phyloP scores from a whole-genome alignment of 768 basidiomycete genomes.

The Mycena belliarum region DNA sequence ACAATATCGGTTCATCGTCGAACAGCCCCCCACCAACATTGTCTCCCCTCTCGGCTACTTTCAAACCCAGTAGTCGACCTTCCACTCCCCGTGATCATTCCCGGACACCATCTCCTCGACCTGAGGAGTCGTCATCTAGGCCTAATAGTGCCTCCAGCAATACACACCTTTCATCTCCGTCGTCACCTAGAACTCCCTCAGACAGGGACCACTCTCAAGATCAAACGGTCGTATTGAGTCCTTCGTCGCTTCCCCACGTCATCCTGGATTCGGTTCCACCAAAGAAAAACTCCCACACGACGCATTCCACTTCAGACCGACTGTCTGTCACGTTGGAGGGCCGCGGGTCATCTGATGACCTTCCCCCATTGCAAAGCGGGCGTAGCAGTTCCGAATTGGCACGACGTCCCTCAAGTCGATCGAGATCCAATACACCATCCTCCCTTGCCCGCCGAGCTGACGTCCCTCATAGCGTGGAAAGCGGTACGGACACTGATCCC shows the following conservation, averaged over 20 bases:
- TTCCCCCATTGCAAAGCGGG: constrained; percentile 19
- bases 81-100: constrained; percentile 32
- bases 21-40: constrained; percentile 24
- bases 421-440: constrained; percentile 57
- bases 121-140: constrained; percentile 31
- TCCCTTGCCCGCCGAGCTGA: constrained; percentile 53
- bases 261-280: constrained; percentile 29
- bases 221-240: constrained; percentile 42
- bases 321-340: constrained; percentile 18
- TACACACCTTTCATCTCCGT: constrained; percentile 30
- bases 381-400: constrained; percentile 26
- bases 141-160: constrained; percentile 25
- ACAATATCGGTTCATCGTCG: constrained; percentile 25
- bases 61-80: constrained; percentile 28
- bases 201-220: constrained; percentile 39
- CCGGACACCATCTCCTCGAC: constrained; percentile 32
- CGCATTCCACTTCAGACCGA: constrained; percentile 16
- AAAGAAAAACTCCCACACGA: constrained; percentile 21
- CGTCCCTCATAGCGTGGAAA: constrained; percentile 73
- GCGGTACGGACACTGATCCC: constrained; percentile 70
- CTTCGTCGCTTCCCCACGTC: constrained; percentile 33
- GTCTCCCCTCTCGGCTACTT: constrained; percentile 33
- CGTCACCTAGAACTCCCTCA: constrained; percentile 36
- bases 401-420: constrained; percentile 33
- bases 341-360: constrained; percentile 34